These are phyloP conservation scores for Daldinia concentrica DNA, from an alignment of 495 filamentous ascomycete genomes.

Conservation along the genomic window DNA sequence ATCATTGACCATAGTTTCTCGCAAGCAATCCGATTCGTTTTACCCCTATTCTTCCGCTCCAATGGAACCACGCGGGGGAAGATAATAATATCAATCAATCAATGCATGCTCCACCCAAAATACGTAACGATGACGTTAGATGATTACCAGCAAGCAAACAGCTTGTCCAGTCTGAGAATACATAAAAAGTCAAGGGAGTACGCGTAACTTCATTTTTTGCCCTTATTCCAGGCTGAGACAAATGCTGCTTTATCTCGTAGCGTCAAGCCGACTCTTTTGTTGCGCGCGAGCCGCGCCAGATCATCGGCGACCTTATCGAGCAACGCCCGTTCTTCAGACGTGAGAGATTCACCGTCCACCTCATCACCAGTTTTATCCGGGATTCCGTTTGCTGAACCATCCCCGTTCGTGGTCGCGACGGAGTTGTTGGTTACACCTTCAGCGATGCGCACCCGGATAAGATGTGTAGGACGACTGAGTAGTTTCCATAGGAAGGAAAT, in stretches of 20 bases:
- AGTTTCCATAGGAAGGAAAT: slow-evolving; percentile 82
- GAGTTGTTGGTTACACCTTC: slow-evolving; percentile 67
- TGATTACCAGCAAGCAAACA: slow-evolving; percentile 16
- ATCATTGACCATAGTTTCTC: background rate
- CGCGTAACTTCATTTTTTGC: slow-evolving; percentile 34
- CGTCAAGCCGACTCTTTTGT: slow-evolving; percentile 88
- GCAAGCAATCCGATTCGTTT: background rate
- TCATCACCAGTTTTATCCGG: slow-evolving; percentile 45
- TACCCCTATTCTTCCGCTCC: slow-evolving; percentile 1
- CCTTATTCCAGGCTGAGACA: slow-evolving; percentile 65
- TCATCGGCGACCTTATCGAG: slow-evolving; percentile 83
- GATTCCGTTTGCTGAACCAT: slow-evolving; percentile 41
- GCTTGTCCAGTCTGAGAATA: background rate
- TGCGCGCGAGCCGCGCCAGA: slow-evolving; percentile 85
- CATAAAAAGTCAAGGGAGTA: background rate
- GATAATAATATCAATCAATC: slow-evolving; percentile 8
- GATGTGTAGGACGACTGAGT: slow-evolving; percentile 85
- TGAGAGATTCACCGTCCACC: slow-evolving; percentile 53
- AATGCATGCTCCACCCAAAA: slow-evolving; percentile 36
- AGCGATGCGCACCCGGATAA: slow-evolving; percentile 88
- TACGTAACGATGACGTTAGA: slow-evolving; percentile 31
- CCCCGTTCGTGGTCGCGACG: slow-evolving; percentile 38
- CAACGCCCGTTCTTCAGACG: slow-evolving; percentile 66
- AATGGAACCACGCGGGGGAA: slow-evolving; percentile 1
- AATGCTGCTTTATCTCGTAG: slow-evolving; percentile 85